Base-by-base conservation (phyloP, 208 protist species). In the Trypanosoma rangeli region DNA sequence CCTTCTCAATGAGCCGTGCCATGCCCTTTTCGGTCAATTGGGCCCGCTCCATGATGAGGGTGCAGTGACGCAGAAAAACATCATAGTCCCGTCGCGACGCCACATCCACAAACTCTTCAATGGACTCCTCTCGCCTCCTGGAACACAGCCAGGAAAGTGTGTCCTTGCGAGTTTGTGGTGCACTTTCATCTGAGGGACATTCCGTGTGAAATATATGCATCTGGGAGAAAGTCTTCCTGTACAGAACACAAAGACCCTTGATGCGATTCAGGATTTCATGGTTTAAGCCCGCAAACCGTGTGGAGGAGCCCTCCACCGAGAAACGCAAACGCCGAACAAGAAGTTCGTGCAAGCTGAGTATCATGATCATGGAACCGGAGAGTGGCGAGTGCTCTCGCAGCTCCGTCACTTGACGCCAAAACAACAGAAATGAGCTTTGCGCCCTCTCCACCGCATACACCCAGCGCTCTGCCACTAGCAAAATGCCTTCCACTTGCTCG, bases 51-150 rank as follows among this genome's bases (percentile, higher is more conserved):
- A 76, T 67, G 20, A 74, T 68, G 18, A 90, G 55, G 18, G 79
- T 72, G 68, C 92, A 96, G 22, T 82, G 77, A 72, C 84, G 81
- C 50, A 92, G 68, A 66, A 96, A 94, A 8, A 63, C 65, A 68
- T 85, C 88, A 76, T 92, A 96, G 62, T 93, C 89, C 15, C 65
- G 64, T 5, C 89, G 84, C 20, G 92, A 94, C 35, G 87, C 86
- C 35, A 96, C 79, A 70, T 94, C 87, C 13, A 82, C 87, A 80
- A 93, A 96, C 20, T 84, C 87, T 48, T 77, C 70, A 35, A 84
- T 86, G 64, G 66, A 85, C 68, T 60, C 79, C 85, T 57, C 69
- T 49, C 55, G 67, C 49, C 24, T 70, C 49, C n/a, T 64, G 54
- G 20, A 70, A 72, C 78, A 80, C 67, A 63, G 60, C 61, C 72